phyloP scores from a whole-genome alignment of 179 eudicot genomes.

The Camellia oleifera region DNA sequence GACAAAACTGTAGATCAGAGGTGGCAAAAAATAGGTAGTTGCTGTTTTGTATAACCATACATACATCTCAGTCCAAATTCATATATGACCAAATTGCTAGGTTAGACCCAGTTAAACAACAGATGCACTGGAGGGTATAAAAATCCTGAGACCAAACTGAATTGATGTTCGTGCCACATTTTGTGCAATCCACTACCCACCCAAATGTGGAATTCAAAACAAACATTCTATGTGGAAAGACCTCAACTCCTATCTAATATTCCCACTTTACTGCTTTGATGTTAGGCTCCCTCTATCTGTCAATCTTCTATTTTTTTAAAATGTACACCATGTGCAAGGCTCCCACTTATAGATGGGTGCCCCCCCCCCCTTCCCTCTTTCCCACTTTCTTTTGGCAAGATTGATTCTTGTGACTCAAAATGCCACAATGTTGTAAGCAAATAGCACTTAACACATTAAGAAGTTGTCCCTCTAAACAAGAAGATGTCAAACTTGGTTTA shows the following conservation, averaged over 20 bases:
- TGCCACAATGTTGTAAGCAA: too few species aligned
- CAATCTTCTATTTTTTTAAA: too few species aligned
- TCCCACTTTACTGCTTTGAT: too few species aligned
- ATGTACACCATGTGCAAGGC: too few species aligned
- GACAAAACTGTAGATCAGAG: constrained; percentile 8
- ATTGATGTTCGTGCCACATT: background rate
- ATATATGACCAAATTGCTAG: background rate
- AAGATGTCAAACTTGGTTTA: too few species aligned
- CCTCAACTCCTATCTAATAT: background rate
- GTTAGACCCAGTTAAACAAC: background rate
- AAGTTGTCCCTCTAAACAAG: too few species aligned
- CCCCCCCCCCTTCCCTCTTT: too few species aligned
- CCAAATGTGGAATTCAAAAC: background rate
- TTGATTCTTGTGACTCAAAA: too few species aligned
- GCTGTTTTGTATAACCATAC: background rate
- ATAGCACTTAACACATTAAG: too few species aligned
- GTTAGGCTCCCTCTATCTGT: too few species aligned
- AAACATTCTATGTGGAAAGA: background rate
- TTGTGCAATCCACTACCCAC: background rate
- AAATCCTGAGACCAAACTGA: background rate
- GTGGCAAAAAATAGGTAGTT: background rate
- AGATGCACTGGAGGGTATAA: background rate
- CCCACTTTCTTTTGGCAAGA: too few species aligned
- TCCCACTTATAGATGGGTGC: too few species aligned
- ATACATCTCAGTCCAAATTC: background rate